Base-by-base conservation (phyloP, 352 stramenopile species). In the Phytophthora melonis region DNA sequence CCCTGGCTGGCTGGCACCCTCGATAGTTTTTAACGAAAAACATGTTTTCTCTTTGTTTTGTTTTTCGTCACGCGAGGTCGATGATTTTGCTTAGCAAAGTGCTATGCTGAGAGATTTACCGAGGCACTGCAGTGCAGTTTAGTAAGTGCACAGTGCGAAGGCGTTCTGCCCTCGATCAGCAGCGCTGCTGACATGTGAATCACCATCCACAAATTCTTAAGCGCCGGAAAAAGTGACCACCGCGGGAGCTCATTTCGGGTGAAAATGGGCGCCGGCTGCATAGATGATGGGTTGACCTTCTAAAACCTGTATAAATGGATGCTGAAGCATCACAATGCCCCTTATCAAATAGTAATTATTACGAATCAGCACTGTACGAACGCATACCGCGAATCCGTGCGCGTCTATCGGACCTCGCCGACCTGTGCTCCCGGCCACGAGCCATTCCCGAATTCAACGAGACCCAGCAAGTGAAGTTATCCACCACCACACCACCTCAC, bases 401-500 rank as follows among this genome's bases (percentile, higher is more conserved):
- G 14, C 34, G 2, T 49, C 36, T 45, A 45, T 45, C 36, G 36
- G 36, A 45, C 36, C 36, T 45, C 8, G 36, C 36, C 13, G 41
- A 9, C 13, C 11, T 19, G 39, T 5, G 39, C 14, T 11, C 39
- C 5, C 39, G 39, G 16, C 39, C 16, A 6, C 52, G 60, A 55
- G 53, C 39, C 71, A 79, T 79, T 79, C 62, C 58, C 52, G 36
- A 75, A 62, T 79, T 75, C 54, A 66, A 58, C 66, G 11, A 7
- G 14, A 74, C 54, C 30, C 47, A 68, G 25, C 61, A 75, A 63
- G 41, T 30, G 25, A 55, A 14, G 34, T 14, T 39, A 41, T 30
- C 19, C 45, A 34, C 7, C 23, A 53, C 19, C 18, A 63, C 59
- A 1, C 52, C 50, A 57, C 11, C 52, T 25, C 43, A 4, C 47